Evolutionary conservation across 192 early-diverging fungal genomes (phyloP).

Genomic region (Coemansia nantahalensis): DNA sequence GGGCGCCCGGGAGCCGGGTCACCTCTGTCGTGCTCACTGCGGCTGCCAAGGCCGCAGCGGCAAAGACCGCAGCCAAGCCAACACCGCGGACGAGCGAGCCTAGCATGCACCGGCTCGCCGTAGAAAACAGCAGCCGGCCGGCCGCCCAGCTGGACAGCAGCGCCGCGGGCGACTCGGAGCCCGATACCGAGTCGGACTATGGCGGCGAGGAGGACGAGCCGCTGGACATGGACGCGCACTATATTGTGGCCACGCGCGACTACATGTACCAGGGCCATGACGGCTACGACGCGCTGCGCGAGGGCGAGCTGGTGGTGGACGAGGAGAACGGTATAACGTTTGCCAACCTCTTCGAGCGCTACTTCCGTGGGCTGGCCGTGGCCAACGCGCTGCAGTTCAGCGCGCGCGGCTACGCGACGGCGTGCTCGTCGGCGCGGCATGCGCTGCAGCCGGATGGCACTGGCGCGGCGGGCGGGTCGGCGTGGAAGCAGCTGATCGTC

Average conservation of each 20-base stretch:
- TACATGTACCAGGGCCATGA: conserved; percentile 67
- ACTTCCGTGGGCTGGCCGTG: conserved; percentile 63
- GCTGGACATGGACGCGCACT: conserved; percentile 51
- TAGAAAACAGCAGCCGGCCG: too few relatives aligned
- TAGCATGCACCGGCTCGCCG: too few relatives aligned
- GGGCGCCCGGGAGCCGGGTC: conserved; percentile 54
- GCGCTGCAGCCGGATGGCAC: not conserved
- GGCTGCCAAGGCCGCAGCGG: conserved; percentile 25
- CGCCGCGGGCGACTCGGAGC: too few relatives aligned
- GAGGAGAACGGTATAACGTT: conserved; percentile 64
- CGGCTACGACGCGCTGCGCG: conserved; percentile 54
- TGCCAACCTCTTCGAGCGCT: conserved; percentile 56
- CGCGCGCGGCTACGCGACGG: conserved; percentile 21
- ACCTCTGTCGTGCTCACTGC: conserved; percentile 48
- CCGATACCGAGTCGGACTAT: conserved; percentile 21
- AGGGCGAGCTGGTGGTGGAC: conserved; percentile 55
- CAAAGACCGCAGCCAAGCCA: too few relatives aligned
- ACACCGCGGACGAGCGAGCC: too few relatives aligned
- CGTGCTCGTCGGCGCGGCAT: conserved; percentile 23
- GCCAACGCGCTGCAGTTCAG: conserved; percentile 56
- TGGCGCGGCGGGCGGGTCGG: not conserved
- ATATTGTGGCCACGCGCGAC: conserved; percentile 54
- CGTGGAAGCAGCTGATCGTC: conserved; percentile 36
- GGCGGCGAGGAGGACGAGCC: conserved; percentile 33
- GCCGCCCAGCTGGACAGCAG: too few relatives aligned